phyloP scores from a whole-genome alignment of 2,329 filamentous ascomycete genomes.

The Karstenula rhodostoma region DNA sequence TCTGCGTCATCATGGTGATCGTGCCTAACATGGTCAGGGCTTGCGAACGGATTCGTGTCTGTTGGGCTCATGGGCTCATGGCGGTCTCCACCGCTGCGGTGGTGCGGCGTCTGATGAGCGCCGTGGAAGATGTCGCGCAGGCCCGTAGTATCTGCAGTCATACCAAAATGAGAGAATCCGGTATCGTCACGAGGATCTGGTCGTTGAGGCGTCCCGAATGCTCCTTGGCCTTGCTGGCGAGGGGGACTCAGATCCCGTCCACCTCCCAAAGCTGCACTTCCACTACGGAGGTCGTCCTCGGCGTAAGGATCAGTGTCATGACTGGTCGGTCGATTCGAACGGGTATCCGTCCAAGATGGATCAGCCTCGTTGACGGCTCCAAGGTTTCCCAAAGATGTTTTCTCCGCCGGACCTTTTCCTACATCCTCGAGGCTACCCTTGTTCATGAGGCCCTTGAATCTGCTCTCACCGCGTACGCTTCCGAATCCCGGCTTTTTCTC shows the following conservation, averaged over 20 bases:
- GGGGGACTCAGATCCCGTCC: conserved; percentile 73
- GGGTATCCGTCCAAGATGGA: conserved; percentile 60
- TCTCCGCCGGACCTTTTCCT: conserved; percentile 61
- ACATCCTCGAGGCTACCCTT: conserved; percentile 78
- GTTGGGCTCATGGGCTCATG: conserved; percentile 86
- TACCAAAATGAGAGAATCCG: conserved; percentile 68
- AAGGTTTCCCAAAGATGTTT: conserved; percentile 61
- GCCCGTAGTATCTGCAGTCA: conserved; percentile 65
- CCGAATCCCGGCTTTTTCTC: conserved; percentile 78
- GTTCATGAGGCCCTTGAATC: conserved; percentile 83
- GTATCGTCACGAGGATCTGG: conserved; percentile 64
- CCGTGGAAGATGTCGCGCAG: conserved; percentile 65
- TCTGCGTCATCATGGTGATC: conserved; percentile 71
- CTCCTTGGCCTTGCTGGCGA: conserved; percentile 55
- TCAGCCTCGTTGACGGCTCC: conserved; percentile 63
- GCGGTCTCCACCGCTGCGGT: conserved; percentile 50
- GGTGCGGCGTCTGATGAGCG: conserved; percentile 63
- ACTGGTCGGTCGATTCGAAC: conserved; percentile 58
- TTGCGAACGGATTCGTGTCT: conserved; percentile 95
- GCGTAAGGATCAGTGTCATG: conserved; percentile 77
- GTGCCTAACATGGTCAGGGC: conserved; percentile 77
- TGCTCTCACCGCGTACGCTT: conserved; percentile 76
- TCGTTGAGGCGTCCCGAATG: conserved; percentile 52
- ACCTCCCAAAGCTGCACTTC: conserved; percentile 77
- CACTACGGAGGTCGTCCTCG: conserved; percentile 70